phyloP scores from a whole-genome alignment of 2,329 filamentous ascomycete species.

The Epichloe coenophiala region DNA sequence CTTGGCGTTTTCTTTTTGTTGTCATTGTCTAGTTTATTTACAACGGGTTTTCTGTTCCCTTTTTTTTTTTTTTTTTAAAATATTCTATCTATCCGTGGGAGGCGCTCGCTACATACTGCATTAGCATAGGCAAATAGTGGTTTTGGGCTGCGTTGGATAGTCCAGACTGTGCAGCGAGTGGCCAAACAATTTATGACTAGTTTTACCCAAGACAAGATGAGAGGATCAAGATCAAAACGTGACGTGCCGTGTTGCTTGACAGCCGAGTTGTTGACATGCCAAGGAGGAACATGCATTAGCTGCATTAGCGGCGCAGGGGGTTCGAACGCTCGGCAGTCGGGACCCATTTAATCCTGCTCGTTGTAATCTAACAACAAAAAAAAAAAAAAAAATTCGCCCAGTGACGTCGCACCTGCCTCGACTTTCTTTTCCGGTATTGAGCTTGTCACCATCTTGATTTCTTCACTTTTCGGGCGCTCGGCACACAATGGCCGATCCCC shows the following conservation, averaged over 20 bases:
- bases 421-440: not conserved
- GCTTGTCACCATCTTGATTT: not conserved
- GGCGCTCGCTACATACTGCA: not conserved
- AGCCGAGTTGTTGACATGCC: too few species aligned
- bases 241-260: too few species aligned
- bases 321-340: too few species aligned
- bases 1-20: not conserved
- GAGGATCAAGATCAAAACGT: not conserved
- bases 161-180: not conserved
- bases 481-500: constrained; percentile 40
- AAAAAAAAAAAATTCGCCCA: not conserved
- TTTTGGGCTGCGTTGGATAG: not conserved
- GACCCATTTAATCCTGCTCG: too few species aligned
- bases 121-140: not conserved
- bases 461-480: not conserved
- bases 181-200: not conserved
- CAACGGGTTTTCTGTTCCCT: not conserved
- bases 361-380: too few species aligned
- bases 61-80: not conserved
- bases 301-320: too few species aligned
- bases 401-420: not conserved
- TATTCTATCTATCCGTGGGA: not conserved
- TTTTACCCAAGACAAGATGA: not conserved
- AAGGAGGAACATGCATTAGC: too few species aligned
- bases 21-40: not conserved